Evolutionary conservation across 208 protist species (phyloP).

Genomic region (Trypanosomatidae sp.): DNA sequence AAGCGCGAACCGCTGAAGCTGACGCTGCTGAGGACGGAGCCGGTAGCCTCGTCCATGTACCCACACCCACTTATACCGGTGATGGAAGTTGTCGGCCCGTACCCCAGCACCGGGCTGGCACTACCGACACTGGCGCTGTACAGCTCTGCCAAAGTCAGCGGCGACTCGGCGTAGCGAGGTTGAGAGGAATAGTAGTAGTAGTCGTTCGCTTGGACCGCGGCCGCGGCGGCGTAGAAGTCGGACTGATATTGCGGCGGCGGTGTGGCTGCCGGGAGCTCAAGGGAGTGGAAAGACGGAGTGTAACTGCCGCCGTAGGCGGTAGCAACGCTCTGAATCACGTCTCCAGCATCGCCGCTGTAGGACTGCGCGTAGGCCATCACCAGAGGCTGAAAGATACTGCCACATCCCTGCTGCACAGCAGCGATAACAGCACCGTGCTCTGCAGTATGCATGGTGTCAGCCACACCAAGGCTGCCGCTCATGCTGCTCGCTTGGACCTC

Average conservation of each 20-base stretch:
- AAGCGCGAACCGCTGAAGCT: constrained; percentile 23
- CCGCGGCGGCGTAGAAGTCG: constrained; percentile 12
- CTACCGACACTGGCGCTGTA: constrained; percentile 3
- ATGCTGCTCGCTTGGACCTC: neutral
- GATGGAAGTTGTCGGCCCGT: neutral
- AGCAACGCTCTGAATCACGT: neutral
- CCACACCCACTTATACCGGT: constrained; percentile 2
- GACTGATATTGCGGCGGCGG: constrained; percentile 2
- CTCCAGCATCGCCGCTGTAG: neutral
- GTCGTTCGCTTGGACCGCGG: constrained; percentile 13
- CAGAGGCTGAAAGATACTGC: neutral
- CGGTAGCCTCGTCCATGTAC: neutral
- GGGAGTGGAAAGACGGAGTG: constrained; percentile 5
- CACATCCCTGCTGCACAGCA: neutral
- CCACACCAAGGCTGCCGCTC: neutral
- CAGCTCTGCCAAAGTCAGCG: constrained; percentile 18
- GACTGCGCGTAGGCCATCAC: neutral
- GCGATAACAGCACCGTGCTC: neutral
- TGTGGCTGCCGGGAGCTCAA: neutral
- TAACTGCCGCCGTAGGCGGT: neutral
- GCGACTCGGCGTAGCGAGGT: constrained; percentile 21
- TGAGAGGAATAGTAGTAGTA: constrained; percentile 19
- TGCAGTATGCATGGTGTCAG: neutral
- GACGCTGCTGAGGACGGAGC: constrained; percentile 20
- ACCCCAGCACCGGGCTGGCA: neutral